Evolutionary conservation across 352 stramenopile species (phyloP), one percentile per base, ranked within the genome.

Genomic region (Phytophthora pistaciae): DNA sequence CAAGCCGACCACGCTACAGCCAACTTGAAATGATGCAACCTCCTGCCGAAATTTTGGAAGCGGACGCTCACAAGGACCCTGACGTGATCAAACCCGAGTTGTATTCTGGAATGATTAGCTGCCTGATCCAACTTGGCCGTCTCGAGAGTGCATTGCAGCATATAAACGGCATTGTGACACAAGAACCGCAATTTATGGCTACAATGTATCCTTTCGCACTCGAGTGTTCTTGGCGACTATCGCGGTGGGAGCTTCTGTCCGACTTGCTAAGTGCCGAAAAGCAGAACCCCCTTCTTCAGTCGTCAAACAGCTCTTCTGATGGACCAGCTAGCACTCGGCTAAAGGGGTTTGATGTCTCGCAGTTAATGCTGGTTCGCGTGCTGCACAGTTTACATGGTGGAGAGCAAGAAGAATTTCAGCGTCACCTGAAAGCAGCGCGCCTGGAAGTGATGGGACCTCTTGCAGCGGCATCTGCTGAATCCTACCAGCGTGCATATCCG

Each of bases 221-320:
- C 3, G 88, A 97, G 64, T 96, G 89, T 54, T 86, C 90, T 16
- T 97, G 90, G 90, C 80, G 89, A n/a, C 76, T 97, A 27, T 95
- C 86, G 56, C 80, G 89, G 29, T 97, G 90, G 90, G 86, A 94
- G 11, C 71, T 96, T 20, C 70, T 97, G 0, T 72, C 86, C 9
- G 87, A 96, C 65, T 55, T 96, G 25, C 56, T 97, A 18, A 91
- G 88, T 23, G 83, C 88, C 0, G 87, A 95, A 54, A 90, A 89
- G n/a, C 77, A 93, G 58, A 90, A 80, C 14, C 84, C 85, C 14
- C 54, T 92, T 50, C 74, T 92, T 27, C 60, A 83, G 8, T 79
- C 76, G 21, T 83, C 75, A 11, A 60, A n/a, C 54, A 71, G 40
- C 48, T 58, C 49, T 42, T 63, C 54, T 52, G 52, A 76, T 55